Conservation (phyloP, 2,329 filamentous ascomycete genomes). For the Sporothrix globosa region DNA sequence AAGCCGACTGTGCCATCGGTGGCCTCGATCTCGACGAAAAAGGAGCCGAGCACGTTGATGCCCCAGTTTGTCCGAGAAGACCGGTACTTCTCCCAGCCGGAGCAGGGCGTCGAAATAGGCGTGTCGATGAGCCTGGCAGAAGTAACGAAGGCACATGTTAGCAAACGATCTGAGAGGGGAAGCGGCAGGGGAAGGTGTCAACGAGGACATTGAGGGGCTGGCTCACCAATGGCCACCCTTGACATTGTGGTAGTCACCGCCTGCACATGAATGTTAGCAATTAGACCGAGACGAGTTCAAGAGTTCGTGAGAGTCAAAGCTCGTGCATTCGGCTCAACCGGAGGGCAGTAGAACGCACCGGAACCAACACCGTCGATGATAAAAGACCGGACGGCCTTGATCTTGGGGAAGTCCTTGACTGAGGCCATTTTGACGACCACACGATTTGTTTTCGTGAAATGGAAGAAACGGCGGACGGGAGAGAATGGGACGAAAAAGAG, state of each 20-base stretch:
- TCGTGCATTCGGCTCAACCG: background rate
- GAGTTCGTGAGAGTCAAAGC: background rate
- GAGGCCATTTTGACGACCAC: conserved; percentile 48
- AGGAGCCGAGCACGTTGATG: conserved; percentile 92
- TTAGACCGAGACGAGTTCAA: background rate
- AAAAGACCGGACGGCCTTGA: conserved; percentile 74
- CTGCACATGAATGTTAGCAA: conserved; percentile 48
- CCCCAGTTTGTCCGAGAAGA: conserved; percentile 89
- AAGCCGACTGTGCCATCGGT: conserved; percentile 91
- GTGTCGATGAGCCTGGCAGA: conserved; percentile 80
- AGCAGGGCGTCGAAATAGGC: conserved; percentile 90
- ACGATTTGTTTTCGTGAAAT: background rate
- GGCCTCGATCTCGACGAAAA: conserved; percentile 86
- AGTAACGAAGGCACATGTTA: background rate
- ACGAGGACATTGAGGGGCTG: background rate
- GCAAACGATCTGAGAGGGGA: background rate
- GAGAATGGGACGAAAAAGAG: background rate
- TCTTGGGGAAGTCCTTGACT: conserved; percentile 67
- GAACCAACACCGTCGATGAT: conserved; percentile 66
- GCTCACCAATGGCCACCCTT: conserved; percentile 68
- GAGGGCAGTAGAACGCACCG: conserved; percentile 46
- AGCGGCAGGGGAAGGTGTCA: background rate
- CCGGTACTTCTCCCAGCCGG: conserved; percentile 84
- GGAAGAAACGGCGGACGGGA: background rate
- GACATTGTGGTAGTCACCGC: conserved; percentile 92